phyloP scores from a whole-genome alignment of 331 rosid species.

The Acacia concinna region DNA sequence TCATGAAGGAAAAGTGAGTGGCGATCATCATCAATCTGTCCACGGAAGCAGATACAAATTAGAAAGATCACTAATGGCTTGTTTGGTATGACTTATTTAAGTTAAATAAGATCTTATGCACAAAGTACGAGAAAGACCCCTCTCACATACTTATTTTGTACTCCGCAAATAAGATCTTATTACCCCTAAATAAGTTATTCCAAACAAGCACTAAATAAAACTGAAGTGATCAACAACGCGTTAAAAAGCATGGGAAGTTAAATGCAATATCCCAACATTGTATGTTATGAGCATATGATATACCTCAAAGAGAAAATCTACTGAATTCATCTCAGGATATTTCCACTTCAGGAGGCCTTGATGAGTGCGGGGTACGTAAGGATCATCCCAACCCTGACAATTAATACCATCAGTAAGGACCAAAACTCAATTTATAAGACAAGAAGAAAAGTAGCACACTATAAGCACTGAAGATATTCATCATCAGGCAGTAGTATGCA shows the following conservation, averaged over 20 bases:
- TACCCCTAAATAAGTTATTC: no score
- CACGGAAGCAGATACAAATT: constrained; percentile 38
- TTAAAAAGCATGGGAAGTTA: background rate
- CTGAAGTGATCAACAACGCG: background rate
- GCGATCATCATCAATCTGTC: constrained; percentile 71
- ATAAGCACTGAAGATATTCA: constrained; percentile 21
- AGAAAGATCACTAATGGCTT: constrained; percentile 34
- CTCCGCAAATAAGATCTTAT: no score
- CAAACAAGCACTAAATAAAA: no score
- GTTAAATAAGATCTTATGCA: no score
- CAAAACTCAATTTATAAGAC: constrained; percentile 15
- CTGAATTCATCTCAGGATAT: constrained; percentile 86
- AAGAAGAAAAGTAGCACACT: constrained; percentile 8
- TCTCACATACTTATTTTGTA: no score
- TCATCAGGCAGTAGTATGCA: constrained; percentile 20
- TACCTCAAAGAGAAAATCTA: constrained; percentile 97
- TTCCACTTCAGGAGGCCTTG: constrained; percentile 99
- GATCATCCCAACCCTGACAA: constrained; percentile 98
- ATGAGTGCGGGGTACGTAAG: constrained; percentile 94
- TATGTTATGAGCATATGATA: constrained; percentile 21
- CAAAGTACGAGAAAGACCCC: no score
- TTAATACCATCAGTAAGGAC: constrained; percentile 26
- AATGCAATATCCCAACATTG: constrained; percentile 23
- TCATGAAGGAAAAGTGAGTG: constrained; percentile 72
- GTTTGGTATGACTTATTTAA: no score